A percentile compares a stretch with the other conserved stretches of the same genome.
Conservation (phyloP, 352 stramenopile species). For the Globisporangium echinulatum region DNA sequence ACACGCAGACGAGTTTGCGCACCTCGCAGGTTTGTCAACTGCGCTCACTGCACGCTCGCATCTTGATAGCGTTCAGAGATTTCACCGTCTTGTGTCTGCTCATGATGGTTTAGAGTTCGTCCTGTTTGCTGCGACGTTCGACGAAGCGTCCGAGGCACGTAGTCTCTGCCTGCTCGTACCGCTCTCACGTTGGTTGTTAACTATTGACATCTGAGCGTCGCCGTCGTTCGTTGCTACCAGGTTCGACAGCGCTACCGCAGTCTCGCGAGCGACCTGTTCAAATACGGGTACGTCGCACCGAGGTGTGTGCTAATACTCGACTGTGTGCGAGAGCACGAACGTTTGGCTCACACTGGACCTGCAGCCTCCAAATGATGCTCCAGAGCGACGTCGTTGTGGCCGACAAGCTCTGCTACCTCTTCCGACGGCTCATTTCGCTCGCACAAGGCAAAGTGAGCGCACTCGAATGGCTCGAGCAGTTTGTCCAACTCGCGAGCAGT, state of each 20-base stretch:
- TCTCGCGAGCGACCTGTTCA: slow-evolving; percentile 60
- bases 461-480: slow-evolving; percentile 58
- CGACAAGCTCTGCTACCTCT: slow-evolving; percentile 43
- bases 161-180: not conserved
- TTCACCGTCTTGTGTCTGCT: not conserved
- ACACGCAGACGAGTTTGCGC: slow-evolving; percentile 28
- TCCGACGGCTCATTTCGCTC: slow-evolving; percentile 53
- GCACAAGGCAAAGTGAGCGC: slow-evolving; percentile 32
- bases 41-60: not conserved
- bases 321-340: not conserved
- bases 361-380: slow-evolving; percentile 53
- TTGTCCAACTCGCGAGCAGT: slow-evolving; percentile 46
- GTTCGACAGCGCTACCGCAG: slow-evolving; percentile 40
- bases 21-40: slow-evolving; percentile 39
- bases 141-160: slow-evolving; percentile 36
- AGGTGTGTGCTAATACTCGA: not conserved
- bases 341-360: not conserved
- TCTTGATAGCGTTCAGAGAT: not conserved
- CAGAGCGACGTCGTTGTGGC: slow-evolving; percentile 30
- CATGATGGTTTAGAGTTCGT: slow-evolving; percentile 40
- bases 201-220: no score
- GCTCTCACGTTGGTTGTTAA: not conserved
- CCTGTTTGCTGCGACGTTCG: slow-evolving; percentile 44
- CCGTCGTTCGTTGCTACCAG: slow-evolving; percentile 12
- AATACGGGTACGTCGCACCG: slow-evolving; percentile 29